Base-by-base conservation (phyloP, 2,329 filamentous ascomycete species). In the Domatiomyces globalis region DNA sequence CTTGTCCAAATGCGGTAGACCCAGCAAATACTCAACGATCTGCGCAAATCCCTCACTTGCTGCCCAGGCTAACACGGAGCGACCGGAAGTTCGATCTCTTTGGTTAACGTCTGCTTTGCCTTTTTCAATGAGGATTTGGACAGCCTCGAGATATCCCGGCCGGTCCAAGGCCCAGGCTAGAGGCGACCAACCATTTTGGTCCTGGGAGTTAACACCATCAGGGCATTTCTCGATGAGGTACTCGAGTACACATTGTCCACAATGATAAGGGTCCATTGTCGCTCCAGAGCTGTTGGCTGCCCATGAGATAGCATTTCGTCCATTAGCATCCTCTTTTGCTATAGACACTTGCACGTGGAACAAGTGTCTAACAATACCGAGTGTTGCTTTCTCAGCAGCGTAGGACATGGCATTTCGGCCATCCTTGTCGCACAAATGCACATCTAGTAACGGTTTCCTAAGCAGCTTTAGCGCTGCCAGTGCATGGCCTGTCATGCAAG, bases 301-400 rank as follows among this genome's bases (percentile, higher is more conserved):
- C 52, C 52, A 54, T 39, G 50, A 54, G 43, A 54, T 44, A 19
- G 49, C 49, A 42, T 54, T 54, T 52, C 52, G 50, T 15, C 52
- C 52, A 19, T 49, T 48, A 15, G 12, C 18, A 52, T 54, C 52
- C 36, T 48, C 25, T 29, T 33, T 29, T 45, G 25, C 42, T 44
- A 49, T 49, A 33, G 19, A 18, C 15, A 52, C 52, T 36, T 48
- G 2, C 17, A 15, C n/a, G 18, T 46, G 50, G 44, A 43, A 43
- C 19, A 54, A 33, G 10, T 27, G 17, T 18, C 43, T 52, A 5
- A 49, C 52, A 15, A 49, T 42, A 8, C 7, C 3, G 2, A 54
- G 43, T 5, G 19, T 29, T 12, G 20, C 49, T 43, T 52, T 44
- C 19, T 54, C 19, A 10, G 52, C 49, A 10, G 52, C 52, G 17